Evolutionary conservation across 2,329 filamentous ascomycete genomes (phyloP).

Genomic region (Bipolaris bicolor): DNA sequence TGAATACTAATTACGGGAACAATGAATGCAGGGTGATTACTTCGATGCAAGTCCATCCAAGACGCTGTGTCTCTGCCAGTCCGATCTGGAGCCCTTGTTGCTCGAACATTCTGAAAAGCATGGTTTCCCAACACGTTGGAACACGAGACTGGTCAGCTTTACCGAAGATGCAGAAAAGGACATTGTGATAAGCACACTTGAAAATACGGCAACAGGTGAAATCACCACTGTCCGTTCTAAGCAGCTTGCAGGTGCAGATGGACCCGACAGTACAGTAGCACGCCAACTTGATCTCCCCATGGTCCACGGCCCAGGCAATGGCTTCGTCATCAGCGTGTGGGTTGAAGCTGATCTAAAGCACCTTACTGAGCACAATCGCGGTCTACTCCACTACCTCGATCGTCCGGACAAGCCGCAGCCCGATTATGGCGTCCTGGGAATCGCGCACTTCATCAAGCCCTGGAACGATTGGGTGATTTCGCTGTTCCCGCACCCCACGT

Average conservation of each 20-base stretch:
- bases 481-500: slow-evolving; percentile 7
- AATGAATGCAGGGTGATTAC: slow-evolving; percentile 5
- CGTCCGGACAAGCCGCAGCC: slow-evolving; percentile 9
- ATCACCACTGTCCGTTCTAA: slow-evolving; percentile 1
- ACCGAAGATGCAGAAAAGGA: neutral
- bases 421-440: slow-evolving; percentile 3
- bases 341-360: slow-evolving; percentile 6
- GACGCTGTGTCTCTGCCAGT: slow-evolving; percentile 8
- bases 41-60: slow-evolving; percentile 10
- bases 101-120: slow-evolving; percentile 2
- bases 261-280: slow-evolving; percentile 4
- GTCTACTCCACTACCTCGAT: slow-evolving; percentile 2
- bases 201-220: slow-evolving; percentile 1
- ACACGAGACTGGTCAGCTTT: slow-evolving; percentile 7
- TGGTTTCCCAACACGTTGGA: neutral
- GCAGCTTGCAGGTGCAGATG: slow-evolving; percentile 10
- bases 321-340: slow-evolving; percentile 9
- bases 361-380: slow-evolving; percentile 5
- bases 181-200: slow-evolving; percentile 2
- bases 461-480: slow-evolving; percentile 9
- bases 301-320: slow-evolving; percentile 4
- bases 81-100: slow-evolving; percentile 9
- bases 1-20: neutral
- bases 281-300: slow-evolving; percentile 3
- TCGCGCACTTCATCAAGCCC: slow-evolving; percentile 11